These are phyloP conservation scores for Agastache rugosa DNA, from an alignment of 257 asterid species.

Conservation along the genomic window DNA sequence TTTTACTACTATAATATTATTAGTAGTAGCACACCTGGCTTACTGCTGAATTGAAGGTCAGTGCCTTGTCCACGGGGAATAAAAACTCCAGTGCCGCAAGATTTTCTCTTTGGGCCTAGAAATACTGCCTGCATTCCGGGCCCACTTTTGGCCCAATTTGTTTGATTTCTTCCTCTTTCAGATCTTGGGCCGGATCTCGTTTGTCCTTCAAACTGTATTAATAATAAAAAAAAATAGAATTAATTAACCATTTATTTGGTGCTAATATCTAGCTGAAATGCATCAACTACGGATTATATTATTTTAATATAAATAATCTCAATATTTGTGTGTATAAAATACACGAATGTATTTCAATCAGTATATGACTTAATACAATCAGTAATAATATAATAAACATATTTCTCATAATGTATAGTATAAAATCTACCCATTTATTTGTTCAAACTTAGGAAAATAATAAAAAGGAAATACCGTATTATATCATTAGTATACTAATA, in stretches of 20 bases:
- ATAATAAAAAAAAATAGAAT: neutral
- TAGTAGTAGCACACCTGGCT: constrained; percentile 45
- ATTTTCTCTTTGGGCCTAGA: constrained; percentile 46
- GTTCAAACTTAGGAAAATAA: too few species aligned
- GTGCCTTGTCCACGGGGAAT: constrained; percentile 57
- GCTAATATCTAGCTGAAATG: neutral
- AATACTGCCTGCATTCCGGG: constrained; percentile 69
- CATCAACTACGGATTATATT: neutral
- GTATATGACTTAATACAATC: too few species aligned
- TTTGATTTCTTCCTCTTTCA: constrained; percentile 33
- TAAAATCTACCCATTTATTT: too few species aligned
- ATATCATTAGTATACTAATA: too few species aligned
- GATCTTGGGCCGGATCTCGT: constrained; percentile 14
- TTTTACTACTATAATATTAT: too few species aligned
- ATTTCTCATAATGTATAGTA: too few species aligned
- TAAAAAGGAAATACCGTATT: too few species aligned
- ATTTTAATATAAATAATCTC: too few species aligned
- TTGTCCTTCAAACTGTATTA: constrained; percentile 20
- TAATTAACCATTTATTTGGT: neutral
- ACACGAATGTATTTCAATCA: too few species aligned
- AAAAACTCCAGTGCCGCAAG: constrained; percentile 70
- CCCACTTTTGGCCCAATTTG: constrained; percentile 43
- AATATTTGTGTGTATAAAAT: too few species aligned
- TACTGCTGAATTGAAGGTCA: constrained; percentile 33
- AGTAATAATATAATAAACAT: too few species aligned